Evolutionary conservation across 78 protist species (phyloP).

Genomic region (Cavenderia fasciculata): DNA sequence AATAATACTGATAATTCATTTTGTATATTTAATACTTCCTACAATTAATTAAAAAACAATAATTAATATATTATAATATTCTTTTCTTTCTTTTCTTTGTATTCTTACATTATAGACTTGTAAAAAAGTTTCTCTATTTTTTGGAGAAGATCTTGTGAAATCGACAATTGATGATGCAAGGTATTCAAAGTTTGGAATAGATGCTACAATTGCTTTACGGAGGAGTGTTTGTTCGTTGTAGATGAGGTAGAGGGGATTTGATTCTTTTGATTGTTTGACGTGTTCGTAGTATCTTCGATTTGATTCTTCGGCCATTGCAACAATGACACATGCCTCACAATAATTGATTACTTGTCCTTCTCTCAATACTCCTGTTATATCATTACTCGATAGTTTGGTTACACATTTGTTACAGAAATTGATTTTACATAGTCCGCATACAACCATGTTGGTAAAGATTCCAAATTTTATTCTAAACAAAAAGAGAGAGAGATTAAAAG

Average conservation of each 20-base stretch:
- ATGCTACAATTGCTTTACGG: background rate
- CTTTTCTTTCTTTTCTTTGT: no score
- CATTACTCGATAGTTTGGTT: conserved; percentile 37
- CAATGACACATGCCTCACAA: conserved; percentile 25
- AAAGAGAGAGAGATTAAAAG: background rate
- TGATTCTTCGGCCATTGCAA: conserved; percentile 22
- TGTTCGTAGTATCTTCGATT: background rate
- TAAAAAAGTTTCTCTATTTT: conserved; percentile 48
- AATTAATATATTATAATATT: no score
- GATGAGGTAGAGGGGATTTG: conserved; percentile 12
- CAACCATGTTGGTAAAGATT: conserved; percentile 22
- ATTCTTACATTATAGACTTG: conserved; percentile 33
- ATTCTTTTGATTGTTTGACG: background rate
- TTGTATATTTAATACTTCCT: conserved; percentile 43
- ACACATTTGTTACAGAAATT: conserved; percentile 18
- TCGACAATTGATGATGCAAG: conserved; percentile 42
- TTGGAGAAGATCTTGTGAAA: conserved; percentile 28
- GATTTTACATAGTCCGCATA: conserved; percentile 42
- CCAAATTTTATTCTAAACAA: conserved; percentile 39
- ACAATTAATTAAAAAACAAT: no score
- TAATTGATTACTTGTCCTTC: conserved; percentile 39
- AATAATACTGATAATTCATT: conserved; percentile 28
- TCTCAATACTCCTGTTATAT: conserved; percentile 61
- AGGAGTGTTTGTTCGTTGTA: conserved; percentile 37
- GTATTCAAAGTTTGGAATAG: conserved; percentile 68